Base-by-base conservation (phyloP, 2,329 filamentous ascomycete species). In the Emmonsiellopsis sp. region DNA sequence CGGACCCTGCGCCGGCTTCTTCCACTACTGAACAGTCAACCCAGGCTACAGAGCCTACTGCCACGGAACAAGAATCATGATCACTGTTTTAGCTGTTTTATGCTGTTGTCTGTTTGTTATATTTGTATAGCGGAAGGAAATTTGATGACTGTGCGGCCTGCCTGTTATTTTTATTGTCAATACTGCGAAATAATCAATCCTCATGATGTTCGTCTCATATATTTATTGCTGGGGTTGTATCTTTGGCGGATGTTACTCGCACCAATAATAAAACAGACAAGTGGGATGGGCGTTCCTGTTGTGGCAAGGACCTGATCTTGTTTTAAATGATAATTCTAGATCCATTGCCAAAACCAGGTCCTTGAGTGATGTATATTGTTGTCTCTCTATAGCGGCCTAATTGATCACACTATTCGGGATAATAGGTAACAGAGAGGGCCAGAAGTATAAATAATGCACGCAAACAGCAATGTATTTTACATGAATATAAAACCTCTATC, bases 1-100 rank as follows among this genome's bases (percentile, higher is more conserved):
- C 50, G 40, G 54, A 55, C 13, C 8, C 48, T 6, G 34, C 39
- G 34, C 54, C 54, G 11, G 47, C 47, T 10, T 45, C 33, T 42
- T 50, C 56, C 5, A 54, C 55, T 40, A 56, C 42, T 27, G 53
- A 39, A 14, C 49, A 53, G 21, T 14, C 44, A n/a, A 27, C 40
- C 6, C 47, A 55, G 33, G 14, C 36, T 32, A 33, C 45, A n/a
- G 39, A 49, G 37, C 39, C 31, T n/a, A 32, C 53, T 37, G 13
- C 37, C 4, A 37, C 44, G 33, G 53, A 55, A 49, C 53, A 55
- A 27, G 34, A 51, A 42, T 21, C 45, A 31, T 56, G 32, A 53
- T 37, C 14, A 32, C 33, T 14, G 5, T 32, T 45, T 32, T 31
- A 21, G 4, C 13, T n/a, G 11, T n/a, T 45, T 32, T 52, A 34